Percentiles rank a stretch among this genome's conserved stretches.
Conservation (phyloP, 441 rosid species). For the Theobroma grandiflorum region DNA sequence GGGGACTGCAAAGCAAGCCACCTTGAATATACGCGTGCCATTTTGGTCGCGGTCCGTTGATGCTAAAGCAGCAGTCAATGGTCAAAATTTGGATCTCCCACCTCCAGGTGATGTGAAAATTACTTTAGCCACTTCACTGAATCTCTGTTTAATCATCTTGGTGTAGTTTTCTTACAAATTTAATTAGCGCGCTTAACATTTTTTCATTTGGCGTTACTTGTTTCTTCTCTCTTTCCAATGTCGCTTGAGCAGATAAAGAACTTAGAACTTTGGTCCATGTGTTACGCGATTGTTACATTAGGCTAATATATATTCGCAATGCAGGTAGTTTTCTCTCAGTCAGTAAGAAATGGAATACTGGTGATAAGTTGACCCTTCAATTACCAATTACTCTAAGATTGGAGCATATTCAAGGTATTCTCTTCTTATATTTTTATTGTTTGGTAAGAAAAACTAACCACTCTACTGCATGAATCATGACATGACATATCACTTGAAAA, state of each 20-base stretch:
- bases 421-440: neutral
- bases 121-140: neutral
- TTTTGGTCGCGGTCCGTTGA: conserved; percentile 62
- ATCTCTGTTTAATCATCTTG: neutral
- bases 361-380: conserved; percentile 65
- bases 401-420: conserved; percentile 84
- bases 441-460: neutral
- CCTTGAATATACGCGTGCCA: conserved; percentile 79
- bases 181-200: neutral
- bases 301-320: neutral
- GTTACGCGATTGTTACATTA: neutral
- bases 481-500: neutral
- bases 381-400: conserved; percentile 72
- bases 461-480: neutral
- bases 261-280: neutral
- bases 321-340: conserved; percentile 61
- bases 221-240: neutral
- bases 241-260: too few relatives aligned
- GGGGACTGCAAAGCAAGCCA: conserved; percentile 54
- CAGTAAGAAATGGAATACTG: conserved; percentile 56
- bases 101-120: conserved; percentile 58
- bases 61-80: conserved; percentile 65
- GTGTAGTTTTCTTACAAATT: neutral
- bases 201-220: neutral
- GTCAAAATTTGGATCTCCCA: conserved; percentile 50